Base-by-base conservation (phyloP, 2,329 filamentous ascomycete species). In the Cercospora brassicicola region DNA sequence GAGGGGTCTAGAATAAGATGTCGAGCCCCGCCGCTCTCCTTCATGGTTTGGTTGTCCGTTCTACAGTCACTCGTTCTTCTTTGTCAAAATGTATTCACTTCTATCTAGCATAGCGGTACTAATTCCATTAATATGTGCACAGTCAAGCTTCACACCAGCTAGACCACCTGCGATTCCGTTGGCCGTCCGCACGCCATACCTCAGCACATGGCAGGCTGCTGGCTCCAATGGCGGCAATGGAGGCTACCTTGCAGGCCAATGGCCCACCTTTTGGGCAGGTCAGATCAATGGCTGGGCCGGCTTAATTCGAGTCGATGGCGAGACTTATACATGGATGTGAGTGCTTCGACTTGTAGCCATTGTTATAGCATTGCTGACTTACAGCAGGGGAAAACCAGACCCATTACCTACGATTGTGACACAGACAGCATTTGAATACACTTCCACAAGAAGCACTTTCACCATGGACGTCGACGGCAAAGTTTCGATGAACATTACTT, bases 131-230 rank as follows among this genome's bases (percentile, higher is more conserved):
- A 67, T 69, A 57, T 59, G 65, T 36, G 74, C 72, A 13, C 68
- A 77, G 56, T 90, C 88, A 9, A 87, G 83, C 1, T 91, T 91
- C 75, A 83, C 80, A 39, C 90, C 90, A 36, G 85, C 87, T 39
- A 84, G 88, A 6, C 89, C 90, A 51, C 90, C 90, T 15, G 85
- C 90, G 1, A 83, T 91, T 30, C 91, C 91, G 11, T 79, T 94
- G 36, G 90, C 90, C 53, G 91, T 94, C 55, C 88, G 87, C 69
- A 90, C 88, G 9, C 91, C 91, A 0, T 94, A 94, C 73, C 79
- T 94, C 15, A 92, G 87, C 76, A 86, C 88, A 13, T 92, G 90
- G 89, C 82, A 90, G 51, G 80, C 86, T 13, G 75, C 85, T 9
- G 89, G 88, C 1, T 86, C 82, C 30, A 83, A 88, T 76, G 87